These are phyloP conservation scores for Cornus kousa DNA, from an alignment of 148 eudicot species.

Conservation along the genomic window DNA sequence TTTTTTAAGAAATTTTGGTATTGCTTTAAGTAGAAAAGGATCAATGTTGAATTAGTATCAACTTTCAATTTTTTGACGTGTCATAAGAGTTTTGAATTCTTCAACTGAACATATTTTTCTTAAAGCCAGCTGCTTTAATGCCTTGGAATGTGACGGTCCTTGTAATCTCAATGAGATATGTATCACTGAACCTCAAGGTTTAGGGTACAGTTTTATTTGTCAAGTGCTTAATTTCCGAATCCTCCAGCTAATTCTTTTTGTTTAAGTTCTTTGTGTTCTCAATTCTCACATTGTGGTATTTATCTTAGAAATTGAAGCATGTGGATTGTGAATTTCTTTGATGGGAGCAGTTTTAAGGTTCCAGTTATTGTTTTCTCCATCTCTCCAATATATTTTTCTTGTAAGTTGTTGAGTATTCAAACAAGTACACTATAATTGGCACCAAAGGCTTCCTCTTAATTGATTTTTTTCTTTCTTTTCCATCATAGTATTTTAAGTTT, in stretches of 20 bases:
- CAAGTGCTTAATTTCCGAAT: background rate
- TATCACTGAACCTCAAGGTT: background rate
- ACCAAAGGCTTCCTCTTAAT: background rate
- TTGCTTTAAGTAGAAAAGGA: background rate
- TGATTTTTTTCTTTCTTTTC: background rate
- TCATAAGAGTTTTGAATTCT: background rate
- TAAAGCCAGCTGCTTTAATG: background rate
- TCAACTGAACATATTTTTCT: background rate
- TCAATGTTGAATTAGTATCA: background rate
- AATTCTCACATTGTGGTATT: too few relatives aligned
- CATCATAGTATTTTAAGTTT: too few relatives aligned
- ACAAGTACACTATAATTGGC: background rate
- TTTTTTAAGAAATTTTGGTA: background rate
- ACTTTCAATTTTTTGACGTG: background rate
- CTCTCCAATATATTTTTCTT: background rate
- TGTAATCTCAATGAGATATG: background rate
- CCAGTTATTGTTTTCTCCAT: background rate
- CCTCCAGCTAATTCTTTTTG: too few relatives aligned
- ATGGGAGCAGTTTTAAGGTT: background rate
- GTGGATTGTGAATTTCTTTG: too few relatives aligned
- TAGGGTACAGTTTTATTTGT: background rate
- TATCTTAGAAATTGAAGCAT: too few relatives aligned
- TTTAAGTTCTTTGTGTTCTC: too few relatives aligned
- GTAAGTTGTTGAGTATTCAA: background rate
- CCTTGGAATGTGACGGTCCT: background rate